A percentile compares a stretch with the other conserved stretches of the same genome.
Evolutionary conservation across 75 land plant genomes (phyloP).

Genomic region (Selaginella tamariscina): DNA sequence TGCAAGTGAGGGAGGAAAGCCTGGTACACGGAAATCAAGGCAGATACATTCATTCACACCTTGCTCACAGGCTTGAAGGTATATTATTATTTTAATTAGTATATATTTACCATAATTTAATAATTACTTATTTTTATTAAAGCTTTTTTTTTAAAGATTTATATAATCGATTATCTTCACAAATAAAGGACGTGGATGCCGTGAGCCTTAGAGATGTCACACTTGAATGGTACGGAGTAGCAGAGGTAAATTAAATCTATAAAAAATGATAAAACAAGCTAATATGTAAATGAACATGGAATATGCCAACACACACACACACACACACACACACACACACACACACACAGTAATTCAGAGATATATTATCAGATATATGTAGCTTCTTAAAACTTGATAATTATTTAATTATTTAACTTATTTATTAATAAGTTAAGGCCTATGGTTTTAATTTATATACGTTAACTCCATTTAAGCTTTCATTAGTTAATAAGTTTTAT

Average conservation of each 20-base stretch:
- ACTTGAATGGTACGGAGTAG: slow-evolving; percentile 74
- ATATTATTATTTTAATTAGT: background rate
- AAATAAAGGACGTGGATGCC: slow-evolving; percentile 51
- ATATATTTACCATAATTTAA: background rate
- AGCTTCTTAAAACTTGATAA: too few species aligned
- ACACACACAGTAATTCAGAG: too few species aligned
- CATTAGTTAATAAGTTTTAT: background rate
- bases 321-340: too few species aligned
- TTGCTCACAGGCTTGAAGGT: slow-evolving; percentile 71
- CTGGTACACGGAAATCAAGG: slow-evolving; percentile 69
- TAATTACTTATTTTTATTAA: background rate
- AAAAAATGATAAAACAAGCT: too few species aligned
- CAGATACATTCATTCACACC: slow-evolving; percentile 69
- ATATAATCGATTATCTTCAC: slow-evolving; percentile 40
- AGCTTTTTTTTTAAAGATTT: slow-evolving; percentile 31
- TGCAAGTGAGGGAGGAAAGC: slow-evolving; percentile 37
- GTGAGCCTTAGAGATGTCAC: slow-evolving; percentile 43
- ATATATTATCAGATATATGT: too few species aligned
- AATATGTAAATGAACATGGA: too few species aligned
- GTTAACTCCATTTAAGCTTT: too few species aligned
- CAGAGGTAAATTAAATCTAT: slow-evolving; percentile 73
- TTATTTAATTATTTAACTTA: too few species aligned
- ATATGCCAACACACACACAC: too few species aligned
- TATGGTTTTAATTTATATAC: too few species aligned
- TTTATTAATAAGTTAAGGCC: too few species aligned